Evolutionary conservation across 2,329 filamentous ascomycete genomes (phyloP).

Genomic region (Zasmidium cellare): DNA sequence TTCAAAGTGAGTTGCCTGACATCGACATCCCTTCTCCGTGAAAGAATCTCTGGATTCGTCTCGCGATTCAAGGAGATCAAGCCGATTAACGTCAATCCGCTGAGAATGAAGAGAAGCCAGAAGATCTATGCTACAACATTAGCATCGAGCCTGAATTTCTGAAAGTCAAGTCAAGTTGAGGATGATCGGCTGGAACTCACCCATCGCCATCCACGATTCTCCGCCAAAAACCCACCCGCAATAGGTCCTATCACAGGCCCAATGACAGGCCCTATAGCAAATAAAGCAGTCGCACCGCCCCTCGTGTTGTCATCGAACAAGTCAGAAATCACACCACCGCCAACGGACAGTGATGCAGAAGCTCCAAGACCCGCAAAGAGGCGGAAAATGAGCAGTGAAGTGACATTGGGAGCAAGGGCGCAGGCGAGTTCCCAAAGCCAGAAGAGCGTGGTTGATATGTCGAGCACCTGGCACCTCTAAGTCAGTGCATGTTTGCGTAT

Average conservation of each 20-base stretch:
- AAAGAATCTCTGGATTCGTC: neutral
- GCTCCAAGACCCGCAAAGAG: conserved; percentile 30
- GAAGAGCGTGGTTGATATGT: conserved; percentile 28
- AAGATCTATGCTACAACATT: conserved; percentile 55
- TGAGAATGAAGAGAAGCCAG: conserved; percentile 55
- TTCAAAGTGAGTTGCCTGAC: neutral
- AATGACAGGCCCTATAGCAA: conserved; percentile 26
- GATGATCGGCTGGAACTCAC: too few species aligned
- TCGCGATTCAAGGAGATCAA: neutral
- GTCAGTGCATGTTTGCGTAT: neutral
- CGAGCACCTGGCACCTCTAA: conserved; percentile 11
- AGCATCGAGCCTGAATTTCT: too few species aligned
- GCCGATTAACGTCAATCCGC: neutral
- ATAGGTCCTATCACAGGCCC: conserved; percentile 53
- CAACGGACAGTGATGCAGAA: conserved; percentile 27
- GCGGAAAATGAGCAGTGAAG: conserved; percentile 28
- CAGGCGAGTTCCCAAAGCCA: conserved; percentile 29
- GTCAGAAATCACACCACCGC: conserved; percentile 22
- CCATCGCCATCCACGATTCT: conserved; percentile 68
- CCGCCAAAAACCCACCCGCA: conserved; percentile 61
- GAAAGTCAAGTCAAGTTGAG: too few species aligned
- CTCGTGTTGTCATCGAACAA: conserved; percentile 26
- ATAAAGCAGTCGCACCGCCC: conserved; percentile 28
- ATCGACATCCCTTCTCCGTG: neutral
- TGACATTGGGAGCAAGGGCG: conserved; percentile 27